Evolutionary conservation across 768 basidiomycete genomes (phyloP).

Genomic region (Leccinum subgranulosum): DNA sequence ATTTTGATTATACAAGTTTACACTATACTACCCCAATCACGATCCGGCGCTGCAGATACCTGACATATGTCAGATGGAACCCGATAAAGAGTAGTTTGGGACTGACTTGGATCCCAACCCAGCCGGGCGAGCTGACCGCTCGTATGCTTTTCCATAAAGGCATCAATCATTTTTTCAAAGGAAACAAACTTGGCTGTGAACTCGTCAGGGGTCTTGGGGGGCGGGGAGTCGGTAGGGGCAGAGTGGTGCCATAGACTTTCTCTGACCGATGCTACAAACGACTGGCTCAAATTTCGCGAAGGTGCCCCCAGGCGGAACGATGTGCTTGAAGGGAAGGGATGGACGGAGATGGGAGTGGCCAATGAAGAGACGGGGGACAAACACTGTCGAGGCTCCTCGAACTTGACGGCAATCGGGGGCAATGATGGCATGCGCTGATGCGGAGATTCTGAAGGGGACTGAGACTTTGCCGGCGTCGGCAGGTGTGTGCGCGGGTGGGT

Average conservation of each 20-base stretch:
- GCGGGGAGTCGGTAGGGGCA: constrained; percentile 1
- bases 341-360: neutral
- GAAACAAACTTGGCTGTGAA: constrained; percentile 18
- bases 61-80: neutral
- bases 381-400: constrained; percentile 15
- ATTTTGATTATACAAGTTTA: constrained; percentile 11
- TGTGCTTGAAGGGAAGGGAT: neutral
- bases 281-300: neutral
- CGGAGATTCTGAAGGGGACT: constrained; percentile 16
- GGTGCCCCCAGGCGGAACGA: neutral
- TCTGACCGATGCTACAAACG: constrained; percentile 13
- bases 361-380: neutral
- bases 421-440: constrained; percentile 22
- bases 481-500: constrained; percentile 21
- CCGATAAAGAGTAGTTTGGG: neutral
- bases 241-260: constrained; percentile 2
- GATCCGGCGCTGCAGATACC: neutral
- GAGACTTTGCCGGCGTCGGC: constrained; percentile 28
- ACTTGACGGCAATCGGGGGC: constrained; percentile 30
- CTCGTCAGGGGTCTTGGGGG: constrained; percentile 24
- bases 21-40: constrained; percentile 4
- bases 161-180: constrained; percentile 18
- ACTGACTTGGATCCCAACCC: constrained; percentile 29
- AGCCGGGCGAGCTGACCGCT: constrained; percentile 19
- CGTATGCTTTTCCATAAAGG: constrained; percentile 19